These are phyloP conservation scores for Aspergillus udagawae DNA, from an alignment of 2,329 filamentous ascomycete species.

Conservation along the genomic window DNA sequence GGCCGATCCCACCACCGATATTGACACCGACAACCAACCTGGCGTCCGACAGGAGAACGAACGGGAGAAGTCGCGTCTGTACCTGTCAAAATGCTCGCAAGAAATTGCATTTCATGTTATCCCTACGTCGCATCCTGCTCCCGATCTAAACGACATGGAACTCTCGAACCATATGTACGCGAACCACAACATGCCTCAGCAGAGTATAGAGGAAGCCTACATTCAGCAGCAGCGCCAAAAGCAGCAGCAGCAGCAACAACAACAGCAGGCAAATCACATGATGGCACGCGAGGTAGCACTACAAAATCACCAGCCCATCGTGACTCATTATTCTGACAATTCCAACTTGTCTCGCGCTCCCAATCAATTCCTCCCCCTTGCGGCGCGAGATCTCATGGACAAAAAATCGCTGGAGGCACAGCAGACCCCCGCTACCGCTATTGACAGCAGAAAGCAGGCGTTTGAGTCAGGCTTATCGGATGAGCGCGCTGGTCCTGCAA, in stretches of 20 bases:
- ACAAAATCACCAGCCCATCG: conserved; percentile 58
- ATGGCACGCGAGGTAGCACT: conserved; percentile 52
- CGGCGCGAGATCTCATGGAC: conserved; percentile 39
- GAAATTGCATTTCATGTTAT: conserved; percentile 66
- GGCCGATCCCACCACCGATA: conserved; percentile 49
- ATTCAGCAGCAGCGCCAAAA: conserved; percentile 55
- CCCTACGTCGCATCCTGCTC: conserved; percentile 58
- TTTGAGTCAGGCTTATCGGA: conserved; percentile 44
- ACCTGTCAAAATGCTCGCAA: conserved; percentile 62
- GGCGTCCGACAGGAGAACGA: conserved; percentile 56
- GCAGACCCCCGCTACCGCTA: conserved; percentile 51
- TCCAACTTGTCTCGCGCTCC: conserved; percentile 36
- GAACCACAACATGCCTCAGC: conserved; percentile 50
- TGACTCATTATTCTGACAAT: conserved; percentile 46
- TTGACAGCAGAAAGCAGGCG: conserved; percentile 48
- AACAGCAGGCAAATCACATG: conserved; percentile 35
- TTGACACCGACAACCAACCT: conserved; percentile 36
- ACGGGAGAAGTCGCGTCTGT: conserved; percentile 60
- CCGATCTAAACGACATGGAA: conserved; percentile 46
- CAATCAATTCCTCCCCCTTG: conserved; percentile 38
- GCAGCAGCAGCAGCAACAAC: conserved; percentile 40
- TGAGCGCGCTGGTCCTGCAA: conserved; percentile 55
- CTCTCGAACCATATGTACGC: conserved; percentile 43
- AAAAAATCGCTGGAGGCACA: conserved; percentile 38
- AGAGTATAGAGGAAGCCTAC: conserved; percentile 58